Evolutionary conservation across 352 stramenopile genomes (phyloP), one percentile per base, ranked within the genome.

Genomic region (Globisporangium acanthophoron): DNA sequence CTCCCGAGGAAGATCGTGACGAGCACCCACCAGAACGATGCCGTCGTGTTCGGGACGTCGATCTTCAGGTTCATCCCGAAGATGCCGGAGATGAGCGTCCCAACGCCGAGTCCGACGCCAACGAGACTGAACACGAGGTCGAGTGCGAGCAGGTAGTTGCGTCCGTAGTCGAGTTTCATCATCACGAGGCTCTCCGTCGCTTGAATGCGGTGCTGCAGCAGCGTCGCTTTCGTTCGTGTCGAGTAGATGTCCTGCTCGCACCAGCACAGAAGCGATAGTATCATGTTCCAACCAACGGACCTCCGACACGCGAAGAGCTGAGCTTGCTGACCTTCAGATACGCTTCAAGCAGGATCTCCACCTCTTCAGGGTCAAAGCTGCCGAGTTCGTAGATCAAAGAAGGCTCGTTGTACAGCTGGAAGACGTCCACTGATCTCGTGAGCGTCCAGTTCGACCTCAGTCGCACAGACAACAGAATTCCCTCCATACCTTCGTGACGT

Each of bases 131-230:
- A 67, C 39, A 75, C 73, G 41, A 82, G 62, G 31, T 82, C 68
- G 6, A 82, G 52, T 15, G 67, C 67, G 24, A 82, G 67, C 27
- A 82, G 60, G 39, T 79, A 82, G 56, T 82, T 82, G 56, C 73
- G 70, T 41, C 67, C 65, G 46, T 77, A 78, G 53, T 82, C 73
- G 20, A 82, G 53, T 46, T 79, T 79, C 67, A 82, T 77, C 45
- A 50, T 56, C 54, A 88, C 68, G 3, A 88, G 63, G 44, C 76
- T 88, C 56, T 90, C 80, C 0, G 80, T 90, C 54, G 79, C 85
- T 21, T 73, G 66, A 56, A 88, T 90, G 27, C 80, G 80, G 41
- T 85, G 73, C 52, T 88, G 78, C 47, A 90, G 69, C 27, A 90
- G 48, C 2, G 69, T 57, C 37, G 78, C 77, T 61, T 88, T 87